phyloP scores from a whole-genome alignment of 768 basidiomycete species.

The Tulasnella sp. region DNA sequence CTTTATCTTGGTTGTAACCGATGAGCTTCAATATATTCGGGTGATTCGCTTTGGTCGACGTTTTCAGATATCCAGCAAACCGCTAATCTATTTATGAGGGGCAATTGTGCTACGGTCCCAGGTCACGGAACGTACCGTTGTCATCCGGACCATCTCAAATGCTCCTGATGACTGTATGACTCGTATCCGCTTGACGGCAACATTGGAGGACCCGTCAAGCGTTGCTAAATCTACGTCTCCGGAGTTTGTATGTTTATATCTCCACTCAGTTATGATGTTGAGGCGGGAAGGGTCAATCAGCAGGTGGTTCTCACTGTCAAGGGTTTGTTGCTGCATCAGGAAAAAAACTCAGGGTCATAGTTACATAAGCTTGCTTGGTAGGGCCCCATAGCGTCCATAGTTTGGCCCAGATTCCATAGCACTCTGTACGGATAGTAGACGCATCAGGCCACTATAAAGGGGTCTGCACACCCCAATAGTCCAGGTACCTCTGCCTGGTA shows the following conservation, averaged over 20 bases:
- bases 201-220: neutral
- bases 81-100: neutral
- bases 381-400: too few relatives aligned
- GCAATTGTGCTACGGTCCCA: neutral
- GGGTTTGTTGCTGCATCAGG: neutral
- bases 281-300: neutral
- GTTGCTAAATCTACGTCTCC: neutral
- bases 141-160: neutral
- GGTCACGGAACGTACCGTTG: neutral
- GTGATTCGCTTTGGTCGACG: neutral
- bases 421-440: too few relatives aligned
- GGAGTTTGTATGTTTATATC: too few relatives aligned
- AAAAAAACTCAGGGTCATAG: neutral
- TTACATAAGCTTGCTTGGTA: neutral
- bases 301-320: neutral
- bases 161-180: neutral
- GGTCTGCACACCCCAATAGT: too few relatives aligned
- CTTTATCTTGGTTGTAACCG: neutral
- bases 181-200: neutral
- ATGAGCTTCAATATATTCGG: neutral
- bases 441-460: too few relatives aligned
- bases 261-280: neutral
- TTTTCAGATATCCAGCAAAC: neutral
- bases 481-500: too few relatives aligned
- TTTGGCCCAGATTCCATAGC: too few relatives aligned